phyloP scores from a whole-genome alignment of 306 rosid genomes.

The Castanopsis chinensis region DNA sequence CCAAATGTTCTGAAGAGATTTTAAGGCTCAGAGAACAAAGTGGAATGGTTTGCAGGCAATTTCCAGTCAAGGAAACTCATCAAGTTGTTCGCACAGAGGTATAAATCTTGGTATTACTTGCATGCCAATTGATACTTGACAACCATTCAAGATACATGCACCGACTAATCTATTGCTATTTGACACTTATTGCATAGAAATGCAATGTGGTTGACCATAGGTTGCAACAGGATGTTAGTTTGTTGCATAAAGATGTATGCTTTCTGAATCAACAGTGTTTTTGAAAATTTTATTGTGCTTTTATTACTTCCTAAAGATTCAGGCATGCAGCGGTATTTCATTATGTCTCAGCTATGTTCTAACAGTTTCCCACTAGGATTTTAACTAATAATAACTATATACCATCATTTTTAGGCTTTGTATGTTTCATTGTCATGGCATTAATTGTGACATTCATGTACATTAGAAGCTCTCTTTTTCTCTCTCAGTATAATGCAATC shows the following conservation, averaged over 20 bases:
- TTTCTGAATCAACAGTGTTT: not conserved
- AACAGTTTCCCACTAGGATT: not conserved
- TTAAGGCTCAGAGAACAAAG: slow-evolving; percentile 57
- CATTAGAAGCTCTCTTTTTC: not conserved
- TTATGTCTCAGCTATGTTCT: not conserved
- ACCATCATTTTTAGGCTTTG: not conserved
- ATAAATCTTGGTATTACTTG: slow-evolving; percentile 14
- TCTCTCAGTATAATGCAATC: not conserved
- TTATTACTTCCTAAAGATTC: not conserved
- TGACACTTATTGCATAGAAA: not conserved
- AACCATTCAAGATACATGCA: not conserved
- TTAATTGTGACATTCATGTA: not conserved
- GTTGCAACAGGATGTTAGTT: not conserved
- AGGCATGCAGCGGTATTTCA: not conserved
- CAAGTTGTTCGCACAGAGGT: slow-evolving; percentile 79
- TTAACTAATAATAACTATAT: not conserved
- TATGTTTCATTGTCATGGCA: not conserved
- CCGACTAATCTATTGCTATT: not conserved
- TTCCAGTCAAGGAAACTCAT: slow-evolving; percentile 87
- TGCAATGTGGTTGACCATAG: not conserved
- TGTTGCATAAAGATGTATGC: not conserved
- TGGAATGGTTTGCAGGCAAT: slow-evolving; percentile 81
- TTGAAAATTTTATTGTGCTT: not conserved
- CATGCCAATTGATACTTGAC: too few species aligned
- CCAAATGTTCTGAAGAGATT: slow-evolving; percentile 82